Evolutionary conservation across 441 rosid genomes (phyloP).

Genomic region (Aquilaria agallochum): DNA sequence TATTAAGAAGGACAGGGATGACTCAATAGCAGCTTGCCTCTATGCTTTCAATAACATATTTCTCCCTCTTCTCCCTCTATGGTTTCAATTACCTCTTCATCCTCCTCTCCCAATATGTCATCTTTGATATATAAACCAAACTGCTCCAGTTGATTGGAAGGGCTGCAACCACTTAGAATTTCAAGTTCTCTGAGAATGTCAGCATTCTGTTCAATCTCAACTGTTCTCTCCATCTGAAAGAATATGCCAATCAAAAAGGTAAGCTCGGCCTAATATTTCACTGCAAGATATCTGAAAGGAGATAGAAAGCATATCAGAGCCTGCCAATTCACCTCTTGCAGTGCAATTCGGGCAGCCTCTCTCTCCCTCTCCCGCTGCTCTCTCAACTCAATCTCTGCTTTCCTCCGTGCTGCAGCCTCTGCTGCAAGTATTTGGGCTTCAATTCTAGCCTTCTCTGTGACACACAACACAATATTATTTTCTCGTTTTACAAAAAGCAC

Average conservation of each 20-base stretch:
- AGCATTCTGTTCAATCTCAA: conserved; percentile 46
- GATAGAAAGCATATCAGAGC: no score
- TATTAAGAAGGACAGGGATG: conserved; percentile 1
- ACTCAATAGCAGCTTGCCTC: neutral
- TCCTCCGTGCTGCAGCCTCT: conserved; percentile 47
- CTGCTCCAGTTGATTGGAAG: conserved; percentile 33
- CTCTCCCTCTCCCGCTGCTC: conserved; percentile 52
- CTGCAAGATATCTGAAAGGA: neutral
- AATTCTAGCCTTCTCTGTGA: conserved; percentile 62
- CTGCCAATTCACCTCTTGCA: conserved; percentile 38
- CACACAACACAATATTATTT: neutral
- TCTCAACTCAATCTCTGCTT: conserved; percentile 53
- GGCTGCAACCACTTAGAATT: conserved; percentile 40
- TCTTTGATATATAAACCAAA: conserved; percentile 42
- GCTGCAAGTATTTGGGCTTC: conserved; percentile 72
- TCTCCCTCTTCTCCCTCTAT: conserved; percentile 47
- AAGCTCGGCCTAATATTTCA: neutral
- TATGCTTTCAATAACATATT: conserved; percentile 18
- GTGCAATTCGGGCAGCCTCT: conserved; percentile 62
- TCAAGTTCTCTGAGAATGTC: conserved; percentile 53
- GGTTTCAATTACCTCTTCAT: conserved; percentile 25
- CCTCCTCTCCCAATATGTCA: conserved; percentile 27
- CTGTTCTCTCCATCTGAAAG: conserved; percentile 59
- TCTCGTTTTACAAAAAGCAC: neutral
- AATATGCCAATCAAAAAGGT: neutral